phyloP scores from a whole-genome alignment of 2,329 filamentous ascomycete species.

The Paramyrothecium roridum region DNA sequence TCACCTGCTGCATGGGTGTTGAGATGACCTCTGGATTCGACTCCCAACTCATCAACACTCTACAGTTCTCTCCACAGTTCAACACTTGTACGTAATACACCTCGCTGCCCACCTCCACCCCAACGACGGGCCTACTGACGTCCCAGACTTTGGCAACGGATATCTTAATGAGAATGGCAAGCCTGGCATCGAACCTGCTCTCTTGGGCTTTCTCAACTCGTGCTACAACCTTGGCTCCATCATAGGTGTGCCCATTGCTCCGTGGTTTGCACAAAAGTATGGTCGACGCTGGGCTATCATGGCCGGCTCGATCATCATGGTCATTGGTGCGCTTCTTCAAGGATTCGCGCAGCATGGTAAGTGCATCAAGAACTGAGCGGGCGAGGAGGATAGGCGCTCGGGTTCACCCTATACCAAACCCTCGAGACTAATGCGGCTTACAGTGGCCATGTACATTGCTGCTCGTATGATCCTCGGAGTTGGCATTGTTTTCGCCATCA shows the following conservation, averaged over 20 bases:
- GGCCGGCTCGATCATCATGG: constrained; percentile 50
- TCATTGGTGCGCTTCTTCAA: constrained; percentile 52
- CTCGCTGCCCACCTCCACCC: not conserved
- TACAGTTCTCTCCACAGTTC: constrained; percentile 34
- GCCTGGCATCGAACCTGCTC: constrained; percentile 20
- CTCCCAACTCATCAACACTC: constrained; percentile 37
- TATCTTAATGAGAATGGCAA: constrained; percentile 12
- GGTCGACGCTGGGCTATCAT: constrained; percentile 57
- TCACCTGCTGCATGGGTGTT: constrained; percentile 52
- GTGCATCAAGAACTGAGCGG: constrained; percentile 5
- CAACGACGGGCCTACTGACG: not conserved
- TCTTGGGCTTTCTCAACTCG: constrained; percentile 53
- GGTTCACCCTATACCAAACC: no score
- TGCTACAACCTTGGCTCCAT: constrained; percentile 60
- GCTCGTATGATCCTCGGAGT: constrained; percentile 59
- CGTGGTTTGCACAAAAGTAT: constrained; percentile 49
- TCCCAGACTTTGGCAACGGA: constrained; percentile 6
- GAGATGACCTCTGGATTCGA: constrained; percentile 57
- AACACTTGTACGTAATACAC: constrained; percentile 24
- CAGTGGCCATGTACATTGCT: constrained; percentile 52
- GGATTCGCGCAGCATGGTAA: constrained; percentile 45
- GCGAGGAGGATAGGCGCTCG: not conserved
- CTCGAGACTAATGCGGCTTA: no score
- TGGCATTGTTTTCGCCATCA: constrained; percentile 57
- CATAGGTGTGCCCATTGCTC: constrained; percentile 54